These are phyloP conservation scores for Pichia sp. DNA, from an alignment of 1,139 yeast genomes.

Conservation along the genomic window DNA sequence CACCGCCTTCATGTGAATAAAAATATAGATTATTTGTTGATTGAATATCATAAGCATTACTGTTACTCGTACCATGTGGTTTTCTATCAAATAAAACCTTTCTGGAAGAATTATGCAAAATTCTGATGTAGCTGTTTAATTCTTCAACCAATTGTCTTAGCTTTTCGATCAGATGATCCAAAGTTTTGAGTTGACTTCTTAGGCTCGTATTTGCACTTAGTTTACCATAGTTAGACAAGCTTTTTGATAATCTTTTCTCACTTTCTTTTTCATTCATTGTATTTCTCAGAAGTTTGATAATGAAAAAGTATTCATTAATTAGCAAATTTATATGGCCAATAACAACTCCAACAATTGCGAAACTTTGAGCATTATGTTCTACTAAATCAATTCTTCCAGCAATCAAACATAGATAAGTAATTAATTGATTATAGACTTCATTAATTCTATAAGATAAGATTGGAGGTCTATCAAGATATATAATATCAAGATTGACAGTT, in stretches of 20 bases:
- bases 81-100: conserved; percentile 18
- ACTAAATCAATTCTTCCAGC: conserved; percentile 69
- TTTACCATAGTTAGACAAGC: conserved; percentile 9
- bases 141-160: conserved; percentile 54
- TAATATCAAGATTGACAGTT: conserved; percentile 16
- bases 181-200: conserved; percentile 16
- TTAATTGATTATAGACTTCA: conserved; percentile 66
- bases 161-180: conserved; percentile 21
- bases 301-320: conserved; percentile 41
- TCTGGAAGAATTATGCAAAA: conserved; percentile 38
- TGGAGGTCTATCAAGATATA: conserved; percentile 50
- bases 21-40: conserved; percentile 33
- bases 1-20: conserved; percentile 63
- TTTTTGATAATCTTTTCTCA: conserved; percentile 3
- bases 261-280: conserved; percentile 35
- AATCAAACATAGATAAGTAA: conserved; percentile 63
- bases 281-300: conserved; percentile 38
- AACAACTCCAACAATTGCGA: conserved; percentile 57
- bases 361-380: conserved; percentile 65
- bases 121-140: conserved; percentile 57
- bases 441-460: conserved; percentile 63
- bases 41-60: background rate
- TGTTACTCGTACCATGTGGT: background rate
- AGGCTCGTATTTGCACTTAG: conserved; percentile 2
- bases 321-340: conserved; percentile 64